These are phyloP conservation scores for Funneliformis mosseae DNA, from an alignment of 192 early-diverging fungal genomes.

Conservation along the genomic window DNA sequence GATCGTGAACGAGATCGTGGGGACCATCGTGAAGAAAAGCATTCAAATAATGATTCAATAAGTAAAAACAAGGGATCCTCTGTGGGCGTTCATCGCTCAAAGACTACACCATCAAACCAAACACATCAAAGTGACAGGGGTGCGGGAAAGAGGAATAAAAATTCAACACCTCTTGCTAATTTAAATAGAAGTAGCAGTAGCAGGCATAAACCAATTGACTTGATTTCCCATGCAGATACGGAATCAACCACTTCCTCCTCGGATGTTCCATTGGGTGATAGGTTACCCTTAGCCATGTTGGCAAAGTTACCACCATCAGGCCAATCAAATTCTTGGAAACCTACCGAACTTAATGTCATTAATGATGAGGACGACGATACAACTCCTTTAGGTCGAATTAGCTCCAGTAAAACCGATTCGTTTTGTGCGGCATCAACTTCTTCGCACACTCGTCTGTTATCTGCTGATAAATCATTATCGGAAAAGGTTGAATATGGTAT, in stretches of 20 bases:
- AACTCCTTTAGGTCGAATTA: neutral
- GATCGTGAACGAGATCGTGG: neutral
- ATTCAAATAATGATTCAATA: neutral
- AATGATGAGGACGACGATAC: neutral
- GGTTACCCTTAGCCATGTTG: neutral
- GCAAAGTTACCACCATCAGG: neutral
- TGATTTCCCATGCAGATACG: neutral
- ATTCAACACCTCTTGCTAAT: neutral
- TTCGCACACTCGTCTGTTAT: neutral
- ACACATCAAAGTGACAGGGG: neutral
- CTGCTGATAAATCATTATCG: neutral
- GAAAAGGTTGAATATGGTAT: neutral
- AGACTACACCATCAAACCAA: too few species aligned
- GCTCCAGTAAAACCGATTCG: too few species aligned
- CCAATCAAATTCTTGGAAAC: neutral
- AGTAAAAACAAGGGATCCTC: neutral
- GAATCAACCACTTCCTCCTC: neutral
- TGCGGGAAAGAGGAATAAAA: neutral
- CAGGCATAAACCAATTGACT: neutral
- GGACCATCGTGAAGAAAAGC: too few species aligned
- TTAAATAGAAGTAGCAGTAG: neutral
- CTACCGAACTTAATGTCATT: neutral
- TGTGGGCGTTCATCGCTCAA: too few species aligned
- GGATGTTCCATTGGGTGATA: neutral
- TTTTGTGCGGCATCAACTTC: neutral